Evolutionary conservation across 2,329 filamentous ascomycete species (phyloP).

Genomic region (Cladosporium sp.): DNA sequence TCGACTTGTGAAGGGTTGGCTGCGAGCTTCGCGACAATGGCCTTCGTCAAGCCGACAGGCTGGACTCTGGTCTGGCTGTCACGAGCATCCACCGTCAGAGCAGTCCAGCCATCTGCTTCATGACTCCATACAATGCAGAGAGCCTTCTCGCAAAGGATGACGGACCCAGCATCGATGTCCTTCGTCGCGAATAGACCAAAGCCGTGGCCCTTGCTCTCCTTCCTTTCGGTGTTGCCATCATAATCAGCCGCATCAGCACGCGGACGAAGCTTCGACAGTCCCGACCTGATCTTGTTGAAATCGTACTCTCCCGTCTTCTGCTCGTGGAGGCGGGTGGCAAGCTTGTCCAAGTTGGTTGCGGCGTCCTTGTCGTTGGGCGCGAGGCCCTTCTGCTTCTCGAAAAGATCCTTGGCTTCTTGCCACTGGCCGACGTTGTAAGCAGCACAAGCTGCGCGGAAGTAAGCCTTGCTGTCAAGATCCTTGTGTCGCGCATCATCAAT

Average conservation of each 20-base stretch:
- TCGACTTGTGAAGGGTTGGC: conserved; percentile 42
- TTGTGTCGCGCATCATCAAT: conserved; percentile 33
- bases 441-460: conserved; percentile 24
- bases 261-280: conserved; percentile 11
- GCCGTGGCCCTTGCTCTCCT: conserved; percentile 38
- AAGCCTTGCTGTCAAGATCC: conserved; percentile 28
- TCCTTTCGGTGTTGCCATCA: conserved; percentile 36
- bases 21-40: conserved; percentile 42
- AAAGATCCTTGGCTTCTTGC: conserved; percentile 18
- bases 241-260: conserved; percentile 40
- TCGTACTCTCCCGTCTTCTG: conserved; percentile 21
- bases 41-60: conserved; percentile 27
- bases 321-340: conserved; percentile 20
- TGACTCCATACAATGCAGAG: conserved; percentile 36
- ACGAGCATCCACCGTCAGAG: conserved; percentile 45
- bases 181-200: conserved; percentile 46
- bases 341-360: conserved; percentile 4
- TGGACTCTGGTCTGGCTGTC: conserved; percentile 25
- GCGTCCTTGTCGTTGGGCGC: conserved; percentile 21
- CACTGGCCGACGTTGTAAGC: conserved; percentile 24
- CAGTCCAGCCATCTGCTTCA: conserved; percentile 39
- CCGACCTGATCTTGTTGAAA: conserved; percentile 11
- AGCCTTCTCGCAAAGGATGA: conserved; percentile 48
- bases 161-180: conserved; percentile 41
- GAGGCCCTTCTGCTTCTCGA: conserved; percentile 20